These are phyloP conservation scores for Ramaria sp. DNA, from an alignment of 768 basidiomycete genomes.

Conservation along the genomic window DNA sequence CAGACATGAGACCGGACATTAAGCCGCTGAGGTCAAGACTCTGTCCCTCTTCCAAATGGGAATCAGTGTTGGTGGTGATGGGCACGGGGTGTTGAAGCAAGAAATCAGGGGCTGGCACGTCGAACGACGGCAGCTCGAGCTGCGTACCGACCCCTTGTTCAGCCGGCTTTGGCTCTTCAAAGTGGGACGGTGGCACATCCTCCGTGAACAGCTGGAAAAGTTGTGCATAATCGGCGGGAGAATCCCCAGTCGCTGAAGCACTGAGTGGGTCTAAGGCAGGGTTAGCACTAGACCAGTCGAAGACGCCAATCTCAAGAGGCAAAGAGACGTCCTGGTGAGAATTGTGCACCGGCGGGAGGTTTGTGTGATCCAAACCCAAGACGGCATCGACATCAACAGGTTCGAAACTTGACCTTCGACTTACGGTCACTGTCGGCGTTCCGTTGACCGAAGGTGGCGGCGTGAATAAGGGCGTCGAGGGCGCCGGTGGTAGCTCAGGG, in stretches of 20 bases:
- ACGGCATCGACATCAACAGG: conserved; percentile 1
- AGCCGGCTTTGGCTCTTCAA: not conserved
- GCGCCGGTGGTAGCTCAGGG: not conserved
- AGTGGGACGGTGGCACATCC: not conserved
- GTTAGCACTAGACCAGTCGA: conserved; percentile 2
- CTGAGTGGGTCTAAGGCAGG: not conserved
- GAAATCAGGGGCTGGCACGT: not conserved
- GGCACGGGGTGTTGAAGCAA: not conserved
- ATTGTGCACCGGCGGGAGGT: conserved; percentile 1
- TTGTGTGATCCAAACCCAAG: not conserved
- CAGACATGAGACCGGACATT: not conserved
- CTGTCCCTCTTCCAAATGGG: not conserved
- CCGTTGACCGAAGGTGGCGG: not conserved
- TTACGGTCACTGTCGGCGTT: not conserved
- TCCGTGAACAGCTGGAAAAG: conserved; percentile 1
- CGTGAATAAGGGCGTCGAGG: not conserved
- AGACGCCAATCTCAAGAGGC: conserved; percentile 3
- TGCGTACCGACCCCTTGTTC: not conserved
- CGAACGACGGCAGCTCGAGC: not conserved
- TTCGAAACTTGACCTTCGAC: not conserved
- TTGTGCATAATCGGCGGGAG: not conserved
- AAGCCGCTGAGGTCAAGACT: conserved; percentile 1
- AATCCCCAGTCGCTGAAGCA: not conserved
- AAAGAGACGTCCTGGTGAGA: not conserved
- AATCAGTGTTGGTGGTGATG: not conserved